Base-by-base conservation (phyloP, 2,329 filamentous ascomycete genomes). In the Rachicladosporium sp. region DNA sequence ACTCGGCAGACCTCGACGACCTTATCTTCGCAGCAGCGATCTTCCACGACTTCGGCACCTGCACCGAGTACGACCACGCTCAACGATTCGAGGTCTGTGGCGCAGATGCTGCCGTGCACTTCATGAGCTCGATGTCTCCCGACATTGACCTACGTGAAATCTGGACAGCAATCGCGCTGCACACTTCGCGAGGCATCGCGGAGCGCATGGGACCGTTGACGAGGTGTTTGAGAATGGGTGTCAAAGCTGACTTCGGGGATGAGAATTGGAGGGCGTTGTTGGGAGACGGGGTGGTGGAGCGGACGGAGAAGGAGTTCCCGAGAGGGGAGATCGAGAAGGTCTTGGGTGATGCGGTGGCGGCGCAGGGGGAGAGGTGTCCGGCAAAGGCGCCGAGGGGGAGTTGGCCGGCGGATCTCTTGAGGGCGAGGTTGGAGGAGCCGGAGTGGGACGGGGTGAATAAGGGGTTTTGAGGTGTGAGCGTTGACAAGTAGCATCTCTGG, bases 11-110 rank as follows among this genome's bases (percentile, higher is more conserved):
- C 5, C 23, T 37, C 3, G 32, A 44, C 11, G 23, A 27, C 7
- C 23, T 55, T 2, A 45, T 59, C 29, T 57, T 54, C 42, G 46
- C 48, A 1, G 54, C 58, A 32, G 55, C 50, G 46, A 49, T 62
- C 29, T 56, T 55, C 41, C 61, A 63, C 50, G 59, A 61, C 44
- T 49, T 59, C 9, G 57, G 57, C 21, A 50, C 47, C n/a, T 53
- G 50, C 31, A 42, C 45, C 7, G 29, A 27, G 10, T 46, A 27
- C 23, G 23, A 27, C 23, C 23, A 27, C 23, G 23, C 59, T 1
- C 40, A 56, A 2, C 59, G 64, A 9, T 69, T 68, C 46, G 65
- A 69, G 46, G 55, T 68, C 33, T 64, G 66, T 43, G 65, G 64
- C 4, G 65, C 57, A 4, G 63, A 69, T 45, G 63, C 61, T 23